Evolutionary conservation across 225 moss, liverwort and hornwort genomes (phyloP).

Genomic region (Pseudisothecium myosuroides): DNA sequence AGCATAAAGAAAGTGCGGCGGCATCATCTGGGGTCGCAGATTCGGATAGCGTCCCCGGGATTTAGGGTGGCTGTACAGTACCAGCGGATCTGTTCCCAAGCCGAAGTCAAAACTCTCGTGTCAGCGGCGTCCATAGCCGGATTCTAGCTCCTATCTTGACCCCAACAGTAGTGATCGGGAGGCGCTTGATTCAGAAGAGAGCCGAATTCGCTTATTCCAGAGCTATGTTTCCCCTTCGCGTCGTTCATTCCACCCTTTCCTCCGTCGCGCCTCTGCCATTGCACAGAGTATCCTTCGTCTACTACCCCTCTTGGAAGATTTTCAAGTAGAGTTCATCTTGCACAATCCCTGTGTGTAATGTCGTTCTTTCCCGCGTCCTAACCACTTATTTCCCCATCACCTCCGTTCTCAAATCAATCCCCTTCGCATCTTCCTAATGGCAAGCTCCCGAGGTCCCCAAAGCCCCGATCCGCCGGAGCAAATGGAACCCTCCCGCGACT

Average conservation of each 20-base stretch:
- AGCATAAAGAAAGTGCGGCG: background rate
- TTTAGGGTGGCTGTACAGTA: background rate
- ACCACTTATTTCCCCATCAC: background rate
- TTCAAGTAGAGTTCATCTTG: background rate
- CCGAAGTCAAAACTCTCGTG: background rate
- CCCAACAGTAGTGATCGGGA: background rate
- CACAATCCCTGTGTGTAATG: background rate
- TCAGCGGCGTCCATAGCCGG: background rate
- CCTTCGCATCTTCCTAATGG: background rate
- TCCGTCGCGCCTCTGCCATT: background rate
- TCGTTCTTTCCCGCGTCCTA: background rate
- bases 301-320: constrained; percentile 14
- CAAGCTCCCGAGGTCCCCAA: background rate
- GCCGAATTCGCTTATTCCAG: background rate
- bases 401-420: background rate
- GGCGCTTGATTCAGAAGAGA: background rate
- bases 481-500: background rate
- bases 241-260: background rate
- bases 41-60: background rate
- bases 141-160: background rate
- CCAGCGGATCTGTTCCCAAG: background rate
- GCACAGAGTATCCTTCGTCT: background rate
- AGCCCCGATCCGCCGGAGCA: background rate
- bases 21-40: background rate
- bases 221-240: constrained; percentile 3